Percentiles rank a stretch among this genome's conserved stretches.
These are phyloP conservation scores for Thalia dealbata DNA, from an alignment of 176 grass and related monocot genomes.

Conservation along the genomic window DNA sequence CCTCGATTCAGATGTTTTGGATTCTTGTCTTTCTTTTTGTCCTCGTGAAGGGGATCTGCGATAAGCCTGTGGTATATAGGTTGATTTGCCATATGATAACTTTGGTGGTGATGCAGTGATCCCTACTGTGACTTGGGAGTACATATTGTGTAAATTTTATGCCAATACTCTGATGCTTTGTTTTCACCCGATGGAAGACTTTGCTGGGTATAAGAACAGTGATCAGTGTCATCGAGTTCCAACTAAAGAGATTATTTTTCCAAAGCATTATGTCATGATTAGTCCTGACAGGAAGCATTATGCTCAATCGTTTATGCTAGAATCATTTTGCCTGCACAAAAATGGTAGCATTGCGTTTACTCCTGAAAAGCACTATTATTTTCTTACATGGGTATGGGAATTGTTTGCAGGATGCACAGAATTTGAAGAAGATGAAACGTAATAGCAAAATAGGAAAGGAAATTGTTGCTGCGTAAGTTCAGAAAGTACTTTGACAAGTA, in stretches of 20 bases:
- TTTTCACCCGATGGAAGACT: neutral
- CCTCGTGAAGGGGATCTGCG: neutral
- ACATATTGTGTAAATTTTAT: neutral
- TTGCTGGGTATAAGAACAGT: no score
- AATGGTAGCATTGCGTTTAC: neutral
- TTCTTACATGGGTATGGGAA: neutral
- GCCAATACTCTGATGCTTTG: neutral
- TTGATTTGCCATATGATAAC: neutral
- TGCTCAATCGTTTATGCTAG: neutral
- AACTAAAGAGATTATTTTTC: no score
- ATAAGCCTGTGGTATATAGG: neutral
- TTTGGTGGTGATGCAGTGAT: neutral
- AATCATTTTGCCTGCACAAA: neutral
- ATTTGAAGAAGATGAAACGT: conserved; percentile 95
- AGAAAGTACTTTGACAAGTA: neutral
- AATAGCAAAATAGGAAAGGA: conserved; percentile 98
- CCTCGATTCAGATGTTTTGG: neutral
- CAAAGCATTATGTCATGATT: no score
- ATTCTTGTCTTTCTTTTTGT: neutral
- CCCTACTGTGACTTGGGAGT: neutral
- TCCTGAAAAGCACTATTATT: neutral
- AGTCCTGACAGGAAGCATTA: no score
- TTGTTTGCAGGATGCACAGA: conserved; percentile 63
- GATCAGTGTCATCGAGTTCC: no score
- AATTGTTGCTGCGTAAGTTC: conserved; percentile 78